These are phyloP conservation scores for Torulaspora microellipsoides DNA, from an alignment of 805 yeast genomes.

Conservation along the genomic window DNA sequence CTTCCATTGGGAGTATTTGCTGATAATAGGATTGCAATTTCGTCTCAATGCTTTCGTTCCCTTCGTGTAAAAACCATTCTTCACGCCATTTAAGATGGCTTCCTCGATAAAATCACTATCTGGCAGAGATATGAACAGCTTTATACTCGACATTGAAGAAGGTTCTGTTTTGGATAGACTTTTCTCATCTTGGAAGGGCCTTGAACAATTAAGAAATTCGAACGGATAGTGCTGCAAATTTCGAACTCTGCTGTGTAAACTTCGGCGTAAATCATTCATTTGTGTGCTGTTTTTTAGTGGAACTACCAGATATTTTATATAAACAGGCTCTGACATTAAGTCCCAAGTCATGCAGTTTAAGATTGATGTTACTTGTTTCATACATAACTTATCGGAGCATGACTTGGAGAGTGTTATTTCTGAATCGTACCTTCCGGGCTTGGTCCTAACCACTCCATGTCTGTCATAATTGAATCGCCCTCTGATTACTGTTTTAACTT, in stretches of 20 bases:
- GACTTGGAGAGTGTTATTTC: slow-evolving; percentile 69
- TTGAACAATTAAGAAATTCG: slow-evolving; percentile 11
- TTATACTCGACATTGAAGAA: slow-evolving; percentile 19
- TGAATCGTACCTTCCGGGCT: slow-evolving; percentile 88
- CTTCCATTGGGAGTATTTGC: slow-evolving; percentile 28
- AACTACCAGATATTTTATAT: slow-evolving; percentile 47
- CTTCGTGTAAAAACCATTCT: slow-evolving; percentile 51
- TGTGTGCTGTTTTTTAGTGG: slow-evolving; percentile 26
- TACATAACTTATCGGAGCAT: slow-evolving; percentile 78
- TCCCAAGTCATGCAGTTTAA: slow-evolving; percentile 44
- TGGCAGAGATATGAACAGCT: slow-evolving; percentile 10
- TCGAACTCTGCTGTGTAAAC: slow-evolving; percentile 14
- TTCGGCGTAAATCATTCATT: slow-evolving; percentile 7
- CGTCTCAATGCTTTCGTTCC: slow-evolving; percentile 38
- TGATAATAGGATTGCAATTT: slow-evolving; percentile 35
- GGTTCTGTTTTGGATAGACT: slow-evolving; percentile 15
- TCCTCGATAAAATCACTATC: slow-evolving; percentile 21
- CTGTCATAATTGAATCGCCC: slow-evolving; percentile 59
- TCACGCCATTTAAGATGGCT: slow-evolving; percentile 52
- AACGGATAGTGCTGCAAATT: neutral
- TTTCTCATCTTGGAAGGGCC: slow-evolving; percentile 20
- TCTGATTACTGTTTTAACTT: slow-evolving; percentile 37
- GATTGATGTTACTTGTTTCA: slow-evolving; percentile 56
- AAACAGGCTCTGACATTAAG: slow-evolving; percentile 29
- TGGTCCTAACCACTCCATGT: slow-evolving; percentile 74